phyloP scores from a whole-genome alignment of 202 grass and related monocot species.

The Dendrocalamus latiflorus region DNA sequence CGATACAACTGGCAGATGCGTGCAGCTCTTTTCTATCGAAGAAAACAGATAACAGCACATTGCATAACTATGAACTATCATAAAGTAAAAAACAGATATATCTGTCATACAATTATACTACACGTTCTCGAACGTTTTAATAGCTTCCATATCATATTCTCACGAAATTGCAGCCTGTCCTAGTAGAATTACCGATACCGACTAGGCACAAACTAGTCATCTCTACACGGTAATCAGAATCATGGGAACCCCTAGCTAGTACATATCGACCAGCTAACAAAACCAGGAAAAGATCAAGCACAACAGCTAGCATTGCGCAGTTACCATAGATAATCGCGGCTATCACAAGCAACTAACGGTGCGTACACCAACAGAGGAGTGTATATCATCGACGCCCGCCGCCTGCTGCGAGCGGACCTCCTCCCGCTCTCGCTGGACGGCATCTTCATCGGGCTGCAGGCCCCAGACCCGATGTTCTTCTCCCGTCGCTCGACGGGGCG shows the following conservation, averaged over 20 bases:
- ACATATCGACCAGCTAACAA: no score
- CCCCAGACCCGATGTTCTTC: no score
- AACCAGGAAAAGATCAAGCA: background rate
- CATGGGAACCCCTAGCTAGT: no score
- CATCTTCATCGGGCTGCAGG: no score
- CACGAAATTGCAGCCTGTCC: background rate
- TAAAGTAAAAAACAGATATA: no score
- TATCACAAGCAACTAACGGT: background rate
- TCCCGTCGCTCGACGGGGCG: no score
- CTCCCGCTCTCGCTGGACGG: no score
- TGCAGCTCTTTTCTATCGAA: background rate
- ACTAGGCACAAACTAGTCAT: background rate
- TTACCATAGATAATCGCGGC: background rate
- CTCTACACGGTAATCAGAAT: background rate
- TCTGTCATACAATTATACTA: background rate
- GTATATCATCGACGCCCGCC: no score
- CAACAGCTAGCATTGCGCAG: background rate
- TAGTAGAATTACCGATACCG: background rate
- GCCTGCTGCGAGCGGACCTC: no score
- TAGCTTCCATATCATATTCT: background rate
- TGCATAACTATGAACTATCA: background rate
- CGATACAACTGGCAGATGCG: background rate
- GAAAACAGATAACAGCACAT: background rate
- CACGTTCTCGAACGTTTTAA: background rate
- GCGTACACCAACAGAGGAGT: background rate